These are phyloP conservation scores for Aspergillus baeticus DNA, from an alignment of 495 filamentous ascomycete genomes.

Conservation along the genomic window DNA sequence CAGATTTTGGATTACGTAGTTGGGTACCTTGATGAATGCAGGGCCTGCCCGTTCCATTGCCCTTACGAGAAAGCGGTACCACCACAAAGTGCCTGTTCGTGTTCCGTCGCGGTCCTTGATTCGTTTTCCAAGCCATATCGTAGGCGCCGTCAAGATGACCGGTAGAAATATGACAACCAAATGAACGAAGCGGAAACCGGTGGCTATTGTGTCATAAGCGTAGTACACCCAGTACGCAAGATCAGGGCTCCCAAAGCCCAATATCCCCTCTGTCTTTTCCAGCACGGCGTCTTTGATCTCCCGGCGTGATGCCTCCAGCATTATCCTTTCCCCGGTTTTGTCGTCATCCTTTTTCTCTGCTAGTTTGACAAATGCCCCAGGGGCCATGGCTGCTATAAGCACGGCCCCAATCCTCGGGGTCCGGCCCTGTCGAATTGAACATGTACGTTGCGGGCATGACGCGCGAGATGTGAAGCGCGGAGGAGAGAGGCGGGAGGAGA, in stretches of 20 bases:
- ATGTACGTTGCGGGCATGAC: constrained; percentile 28
- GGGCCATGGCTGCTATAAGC: constrained; percentile 54
- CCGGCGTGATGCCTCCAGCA: constrained; percentile 75
- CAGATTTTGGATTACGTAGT: neutral
- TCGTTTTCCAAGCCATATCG: constrained; percentile 72
- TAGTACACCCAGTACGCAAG: constrained; percentile 67
- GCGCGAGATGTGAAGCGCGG: constrained; percentile 12
- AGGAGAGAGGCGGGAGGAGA: constrained; percentile 13
- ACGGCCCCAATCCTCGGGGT: constrained; percentile 32
- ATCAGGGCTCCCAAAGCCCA: constrained; percentile 50
- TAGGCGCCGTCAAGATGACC: constrained; percentile 75
- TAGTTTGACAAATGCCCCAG: constrained; percentile 70
- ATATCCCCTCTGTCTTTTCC: constrained; percentile 56
- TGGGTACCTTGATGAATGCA: constrained; percentile 90
- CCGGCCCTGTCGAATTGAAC: constrained; percentile 27
- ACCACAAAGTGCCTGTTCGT: constrained; percentile 82
- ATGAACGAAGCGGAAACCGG: constrained; percentile 80
- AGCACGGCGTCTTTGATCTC: constrained; percentile 69
- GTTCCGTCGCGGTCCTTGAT: constrained; percentile 62
- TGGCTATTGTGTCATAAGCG: constrained; percentile 84
- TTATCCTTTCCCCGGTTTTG: constrained; percentile 75
- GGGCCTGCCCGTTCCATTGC: constrained; percentile 94
- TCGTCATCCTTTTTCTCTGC: constrained; percentile 62
- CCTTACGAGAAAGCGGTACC: constrained; percentile 86
- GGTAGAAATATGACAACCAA: constrained; percentile 88